Conservation (phyloP, 2,329 filamentous ascomycete species). For the Aureobasidium sp. region DNA sequence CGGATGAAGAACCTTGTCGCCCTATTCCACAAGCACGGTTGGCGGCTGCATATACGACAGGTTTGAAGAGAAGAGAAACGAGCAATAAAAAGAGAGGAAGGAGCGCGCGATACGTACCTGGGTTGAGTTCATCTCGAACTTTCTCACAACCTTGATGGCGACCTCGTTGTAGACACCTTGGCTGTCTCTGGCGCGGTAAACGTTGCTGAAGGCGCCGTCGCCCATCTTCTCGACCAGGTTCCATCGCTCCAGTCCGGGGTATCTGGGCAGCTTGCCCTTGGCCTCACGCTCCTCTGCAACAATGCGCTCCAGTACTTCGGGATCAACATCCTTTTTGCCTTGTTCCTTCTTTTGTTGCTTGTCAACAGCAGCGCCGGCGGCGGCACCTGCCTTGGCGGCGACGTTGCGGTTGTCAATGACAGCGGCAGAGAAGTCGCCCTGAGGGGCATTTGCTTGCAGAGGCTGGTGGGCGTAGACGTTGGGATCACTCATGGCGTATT, state of each 20-base stretch:
- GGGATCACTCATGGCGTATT: slow-evolving; percentile 48
- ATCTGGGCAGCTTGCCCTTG: slow-evolving; percentile 75
- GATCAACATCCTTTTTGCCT: slow-evolving; percentile 44
- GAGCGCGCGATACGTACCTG: slow-evolving; percentile 56
- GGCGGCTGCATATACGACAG: slow-evolving; percentile 30
- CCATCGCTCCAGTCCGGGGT: slow-evolving; percentile 80
- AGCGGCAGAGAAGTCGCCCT: slow-evolving; percentile 55
- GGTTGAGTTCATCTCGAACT: slow-evolving; percentile 97
- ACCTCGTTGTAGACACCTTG: slow-evolving; percentile 68
- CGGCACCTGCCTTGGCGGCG: slow-evolving; percentile 59
- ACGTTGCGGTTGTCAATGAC: slow-evolving; percentile 55
- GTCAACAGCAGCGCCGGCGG: slow-evolving; percentile 54
- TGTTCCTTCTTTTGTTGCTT: slow-evolving; percentile 50
- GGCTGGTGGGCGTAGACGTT: slow-evolving; percentile 53
- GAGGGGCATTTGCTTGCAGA: slow-evolving; percentile 38
- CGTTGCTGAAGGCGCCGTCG: slow-evolving; percentile 97
- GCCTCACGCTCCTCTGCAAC: slow-evolving; percentile 86
- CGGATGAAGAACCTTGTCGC: slow-evolving; percentile 86
- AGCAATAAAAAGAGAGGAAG: slow-evolving; percentile 28
- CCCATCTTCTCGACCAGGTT: slow-evolving; percentile 93
- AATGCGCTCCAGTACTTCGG: slow-evolving; percentile 68
- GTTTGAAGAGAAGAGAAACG: slow-evolving; percentile 24
- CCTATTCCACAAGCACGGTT: slow-evolving; percentile 56
- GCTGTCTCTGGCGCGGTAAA: slow-evolving; percentile 78
- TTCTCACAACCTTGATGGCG: slow-evolving; percentile 97